Conservation (phyloP, 2,329 filamentous ascomycete genomes). For the Ascochyta pisi region DNA sequence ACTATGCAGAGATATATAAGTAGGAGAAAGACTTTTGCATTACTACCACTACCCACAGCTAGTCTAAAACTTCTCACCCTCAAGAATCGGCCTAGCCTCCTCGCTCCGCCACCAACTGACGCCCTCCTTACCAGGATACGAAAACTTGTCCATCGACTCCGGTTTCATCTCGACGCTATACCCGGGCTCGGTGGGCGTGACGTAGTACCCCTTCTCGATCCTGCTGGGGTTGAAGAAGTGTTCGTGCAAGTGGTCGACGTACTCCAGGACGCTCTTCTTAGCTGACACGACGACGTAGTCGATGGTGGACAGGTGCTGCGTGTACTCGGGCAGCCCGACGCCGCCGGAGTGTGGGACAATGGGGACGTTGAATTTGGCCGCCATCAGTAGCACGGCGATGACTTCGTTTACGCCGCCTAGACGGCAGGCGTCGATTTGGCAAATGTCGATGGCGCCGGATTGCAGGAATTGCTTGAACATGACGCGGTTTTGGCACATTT, state of each 20-base stretch:
- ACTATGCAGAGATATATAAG: no score
- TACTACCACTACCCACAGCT: no score
- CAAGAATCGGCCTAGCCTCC: conserved; percentile 77
- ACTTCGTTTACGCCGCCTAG: conserved; percentile 92
- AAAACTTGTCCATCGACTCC: conserved; percentile 81
- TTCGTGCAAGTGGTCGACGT: conserved; percentile 92
- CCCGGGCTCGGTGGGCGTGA: conserved; percentile 80
- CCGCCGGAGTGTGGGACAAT: conserved; percentile 90
- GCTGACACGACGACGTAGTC: conserved; percentile 89
- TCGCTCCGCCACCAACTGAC: conserved; percentile 82
- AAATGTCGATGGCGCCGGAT: conserved; percentile 81
- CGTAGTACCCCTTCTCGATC: conserved; percentile 86
- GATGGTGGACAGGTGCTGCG: conserved; percentile 89
- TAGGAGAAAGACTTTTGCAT: no score
- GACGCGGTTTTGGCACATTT: conserved; percentile 95
- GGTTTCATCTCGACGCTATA: conserved; percentile 95
- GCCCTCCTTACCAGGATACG: conserved; percentile 77
- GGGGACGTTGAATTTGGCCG: conserved; percentile 78
- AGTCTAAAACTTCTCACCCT: conserved; percentile 57
- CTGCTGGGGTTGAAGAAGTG: conserved; percentile 84
- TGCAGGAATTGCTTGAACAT: conserved; percentile 92
- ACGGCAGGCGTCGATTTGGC: conserved; percentile 89
- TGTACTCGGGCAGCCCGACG: conserved; percentile 91
- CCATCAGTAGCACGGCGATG: conserved; percentile 86
- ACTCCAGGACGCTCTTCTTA: conserved; percentile 83